phyloP scores from a whole-genome alignment of 73 alveolate species.

The Halteria grandinella region DNA sequence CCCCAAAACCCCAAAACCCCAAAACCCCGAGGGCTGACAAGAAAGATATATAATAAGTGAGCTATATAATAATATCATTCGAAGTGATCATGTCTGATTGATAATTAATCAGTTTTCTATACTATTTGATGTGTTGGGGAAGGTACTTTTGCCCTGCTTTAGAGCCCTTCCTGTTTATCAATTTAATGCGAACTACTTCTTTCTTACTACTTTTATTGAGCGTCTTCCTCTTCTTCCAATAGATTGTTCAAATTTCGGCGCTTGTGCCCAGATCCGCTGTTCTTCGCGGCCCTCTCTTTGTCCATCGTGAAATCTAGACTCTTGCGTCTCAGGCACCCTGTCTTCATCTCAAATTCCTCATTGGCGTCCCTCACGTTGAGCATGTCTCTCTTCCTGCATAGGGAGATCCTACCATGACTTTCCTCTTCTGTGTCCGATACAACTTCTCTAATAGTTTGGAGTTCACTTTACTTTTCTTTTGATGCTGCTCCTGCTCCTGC shows the following conservation, averaged over 20 bases:
- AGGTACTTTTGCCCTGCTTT: no score
- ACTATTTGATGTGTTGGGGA: background rate
- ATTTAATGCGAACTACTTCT: background rate
- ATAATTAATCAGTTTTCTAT: background rate
- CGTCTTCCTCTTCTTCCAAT: no score
- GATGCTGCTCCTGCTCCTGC: no score
- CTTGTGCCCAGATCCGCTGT: no score
- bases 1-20: background rate
- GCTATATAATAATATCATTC: background rate
- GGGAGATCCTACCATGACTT: background rate
- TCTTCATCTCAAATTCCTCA: conserved; percentile 24
- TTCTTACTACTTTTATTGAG: background rate
- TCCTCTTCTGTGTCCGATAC: conserved; percentile 20
- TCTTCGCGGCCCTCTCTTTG: conserved; percentile 1
- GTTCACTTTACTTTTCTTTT: no score
- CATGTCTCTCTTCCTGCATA: conserved; percentile 15
- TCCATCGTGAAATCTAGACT: conserved; percentile 32
- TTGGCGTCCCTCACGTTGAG: conserved; percentile 5
- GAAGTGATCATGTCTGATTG: conserved; percentile 13
- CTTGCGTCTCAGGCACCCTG: conserved; percentile 25
- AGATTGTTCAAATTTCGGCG: no score
- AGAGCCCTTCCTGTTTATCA: background rate
- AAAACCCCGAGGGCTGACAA: conserved; percentile 4
- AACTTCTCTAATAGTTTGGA: background rate
- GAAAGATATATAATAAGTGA: background rate